These are phyloP conservation scores for Yarrowia sp. DNA, from an alignment of 805 yeast genomes.

Conservation along the genomic window DNA sequence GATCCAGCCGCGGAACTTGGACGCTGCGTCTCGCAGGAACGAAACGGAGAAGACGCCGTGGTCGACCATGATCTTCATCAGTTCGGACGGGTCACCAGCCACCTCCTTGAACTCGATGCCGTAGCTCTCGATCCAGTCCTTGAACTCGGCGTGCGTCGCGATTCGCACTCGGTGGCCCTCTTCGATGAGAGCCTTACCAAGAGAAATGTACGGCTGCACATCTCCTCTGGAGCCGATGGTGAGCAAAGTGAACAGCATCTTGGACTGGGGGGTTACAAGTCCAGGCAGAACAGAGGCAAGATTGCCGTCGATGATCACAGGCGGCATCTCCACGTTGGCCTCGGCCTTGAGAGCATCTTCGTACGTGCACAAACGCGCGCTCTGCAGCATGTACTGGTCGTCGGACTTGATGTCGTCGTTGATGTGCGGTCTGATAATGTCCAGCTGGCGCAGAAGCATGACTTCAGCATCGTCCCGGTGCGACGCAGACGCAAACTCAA, in stretches of 20 bases:
- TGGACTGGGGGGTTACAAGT: constrained; percentile 9
- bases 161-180: constrained; percentile 87
- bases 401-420: constrained; percentile 24
- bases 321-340: constrained; percentile 30
- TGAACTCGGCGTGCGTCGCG: constrained; percentile 82
- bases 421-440: constrained; percentile 32
- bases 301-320: constrained; percentile 23
- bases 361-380: constrained; percentile 61
- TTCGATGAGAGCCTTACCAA: constrained; percentile 69
- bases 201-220: constrained; percentile 91
- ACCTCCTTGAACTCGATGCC: constrained; percentile 68
- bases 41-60: constrained; percentile 85
- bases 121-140: constrained; percentile 65
- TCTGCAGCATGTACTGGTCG: constrained; percentile 39
- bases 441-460: constrained; percentile 50
- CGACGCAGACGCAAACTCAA: constrained; percentile 54
- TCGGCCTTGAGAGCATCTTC: constrained; percentile 54
- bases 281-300: not conserved
- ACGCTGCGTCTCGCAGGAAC: constrained; percentile 77
- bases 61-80: constrained; percentile 88
- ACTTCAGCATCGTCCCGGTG: constrained; percentile 68
- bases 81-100: constrained; percentile 90
- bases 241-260: constrained; percentile 59
- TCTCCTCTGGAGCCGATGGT: constrained; percentile 97
- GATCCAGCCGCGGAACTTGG: constrained; percentile 81